phyloP scores from a whole-genome alignment of 2,329 filamentous ascomycete species.

The Fusarium piperis region DNA sequence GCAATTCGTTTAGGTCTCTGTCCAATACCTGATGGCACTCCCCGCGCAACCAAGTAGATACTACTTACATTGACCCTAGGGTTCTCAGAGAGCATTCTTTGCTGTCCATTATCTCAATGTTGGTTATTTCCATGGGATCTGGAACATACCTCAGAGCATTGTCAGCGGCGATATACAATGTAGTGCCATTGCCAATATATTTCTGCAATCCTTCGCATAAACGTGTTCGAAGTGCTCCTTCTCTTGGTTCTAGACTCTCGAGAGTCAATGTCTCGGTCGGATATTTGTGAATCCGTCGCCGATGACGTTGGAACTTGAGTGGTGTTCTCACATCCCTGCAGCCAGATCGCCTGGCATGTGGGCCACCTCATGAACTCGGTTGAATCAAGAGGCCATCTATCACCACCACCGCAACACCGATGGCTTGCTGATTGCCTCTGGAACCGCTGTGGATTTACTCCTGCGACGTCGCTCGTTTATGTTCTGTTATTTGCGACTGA shows the following conservation, averaged over 20 bases:
- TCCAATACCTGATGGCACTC: no score
- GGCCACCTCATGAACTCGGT: slow-evolving; percentile 35
- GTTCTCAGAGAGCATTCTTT: background rate
- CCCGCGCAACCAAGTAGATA: no score
- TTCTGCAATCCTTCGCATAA: background rate
- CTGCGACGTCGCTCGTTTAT: slow-evolving; percentile 28
- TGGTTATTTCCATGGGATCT: background rate
- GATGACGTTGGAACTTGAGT: slow-evolving; percentile 36
- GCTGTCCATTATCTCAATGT: background rate
- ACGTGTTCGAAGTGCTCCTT: background rate
- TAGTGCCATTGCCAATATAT: background rate
- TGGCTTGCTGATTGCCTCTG: slow-evolving; percentile 22
- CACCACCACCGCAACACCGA: slow-evolving; percentile 23
- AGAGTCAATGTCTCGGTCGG: slow-evolving; percentile 17
- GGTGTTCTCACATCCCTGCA: slow-evolving; percentile 30
- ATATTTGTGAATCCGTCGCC: slow-evolving; percentile 37
- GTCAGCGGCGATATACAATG: background rate
- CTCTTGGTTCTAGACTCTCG: background rate
- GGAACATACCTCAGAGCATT: background rate
- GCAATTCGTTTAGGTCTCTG: no score
- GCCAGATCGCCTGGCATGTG: slow-evolving; percentile 27
- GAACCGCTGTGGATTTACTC: slow-evolving; percentile 6
- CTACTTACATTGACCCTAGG: background rate
- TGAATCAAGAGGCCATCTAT: slow-evolving; percentile 38
- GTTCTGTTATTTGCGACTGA: background rate